Evolutionary conservation across 2,329 filamentous ascomycete genomes (phyloP).

Genomic region (Cryphonectria japonica): DNA sequence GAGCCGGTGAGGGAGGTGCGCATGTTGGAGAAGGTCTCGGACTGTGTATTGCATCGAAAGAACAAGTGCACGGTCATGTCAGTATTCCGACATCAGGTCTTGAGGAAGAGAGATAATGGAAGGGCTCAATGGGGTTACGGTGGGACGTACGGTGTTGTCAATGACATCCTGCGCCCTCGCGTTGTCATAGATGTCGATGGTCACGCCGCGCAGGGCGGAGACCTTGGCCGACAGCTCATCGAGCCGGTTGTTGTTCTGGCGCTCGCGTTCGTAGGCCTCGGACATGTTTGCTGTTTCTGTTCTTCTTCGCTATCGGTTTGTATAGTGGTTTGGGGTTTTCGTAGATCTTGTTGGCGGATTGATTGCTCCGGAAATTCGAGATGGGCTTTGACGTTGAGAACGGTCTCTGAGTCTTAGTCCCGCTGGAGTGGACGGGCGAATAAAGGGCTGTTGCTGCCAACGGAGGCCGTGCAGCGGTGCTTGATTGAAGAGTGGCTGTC

Average conservation of each 20-base stretch:
- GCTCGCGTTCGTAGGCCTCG: slow-evolving; percentile 77
- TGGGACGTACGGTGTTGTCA: slow-evolving; percentile 73
- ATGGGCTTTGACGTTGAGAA: background rate
- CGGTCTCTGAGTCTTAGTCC: background rate
- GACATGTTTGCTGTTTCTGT: slow-evolving; percentile 56
- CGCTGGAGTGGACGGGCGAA: background rate
- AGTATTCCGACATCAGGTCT: background rate
- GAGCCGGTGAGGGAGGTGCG: slow-evolving; percentile 81
- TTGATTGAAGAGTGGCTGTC: background rate
- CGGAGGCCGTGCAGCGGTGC: background rate
- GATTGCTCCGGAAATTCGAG: background rate
- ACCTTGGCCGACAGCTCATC: slow-evolving; percentile 91
- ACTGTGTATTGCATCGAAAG: slow-evolving; percentile 51
- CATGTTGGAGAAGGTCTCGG: slow-evolving; percentile 90
- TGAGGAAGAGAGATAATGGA: slow-evolving; percentile 8
- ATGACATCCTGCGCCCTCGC: slow-evolving; percentile 86
- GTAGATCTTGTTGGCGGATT: background rate
- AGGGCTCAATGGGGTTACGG: background rate
- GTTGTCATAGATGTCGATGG: slow-evolving; percentile 97
- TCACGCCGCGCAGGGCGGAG: slow-evolving; percentile 87
- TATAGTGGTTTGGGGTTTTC: background rate
- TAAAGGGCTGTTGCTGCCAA: background rate
- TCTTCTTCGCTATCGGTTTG: background rate
- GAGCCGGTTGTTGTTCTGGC: slow-evolving; percentile 93
- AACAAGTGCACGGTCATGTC: background rate